These are phyloP conservation scores for Salvia miltiorrhiza DNA, from an alignment of 257 asterid species.

Conservation along the genomic window DNA sequence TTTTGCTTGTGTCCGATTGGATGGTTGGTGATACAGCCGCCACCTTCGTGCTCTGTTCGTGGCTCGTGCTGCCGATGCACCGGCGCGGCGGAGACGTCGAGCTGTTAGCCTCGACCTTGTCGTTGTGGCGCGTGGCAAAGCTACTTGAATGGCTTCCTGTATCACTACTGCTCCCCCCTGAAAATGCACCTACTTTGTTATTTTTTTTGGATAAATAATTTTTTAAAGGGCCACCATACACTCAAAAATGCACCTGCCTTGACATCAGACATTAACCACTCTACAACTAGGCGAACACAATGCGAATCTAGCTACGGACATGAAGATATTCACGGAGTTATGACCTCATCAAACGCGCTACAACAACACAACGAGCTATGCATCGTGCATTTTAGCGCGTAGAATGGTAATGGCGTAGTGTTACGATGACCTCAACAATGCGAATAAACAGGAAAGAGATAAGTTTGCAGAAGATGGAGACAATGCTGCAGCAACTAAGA, in stretches of 20 bases:
- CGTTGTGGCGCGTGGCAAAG: not conserved
- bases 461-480: too few species aligned
- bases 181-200: not conserved
- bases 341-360: not conserved
- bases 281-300: too few species aligned
- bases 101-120: not conserved
- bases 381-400: not conserved
- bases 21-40: not conserved
- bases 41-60: not conserved
- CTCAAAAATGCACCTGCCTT: too few species aligned
- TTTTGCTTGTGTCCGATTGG: not conserved
- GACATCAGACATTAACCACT: too few species aligned
- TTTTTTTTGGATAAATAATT: too few species aligned
- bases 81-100: not conserved
- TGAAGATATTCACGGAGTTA: too few species aligned
- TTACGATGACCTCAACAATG: not conserved
- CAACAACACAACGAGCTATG: not conserved
- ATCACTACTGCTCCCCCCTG: conserved; percentile 37
- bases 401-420: not conserved
- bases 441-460: too few species aligned
- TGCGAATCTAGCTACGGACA: not conserved
- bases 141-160: conserved; percentile 34
- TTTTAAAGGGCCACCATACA: too few species aligned
- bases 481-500: too few species aligned
- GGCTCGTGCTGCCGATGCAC: not conserved